Percentiles rank a stretch among this genome's conserved stretches.
These are phyloP conservation scores for Psilocybe mexicana DNA, from an alignment of 1,284 basidiomycete species.

Conservation along the genomic window DNA sequence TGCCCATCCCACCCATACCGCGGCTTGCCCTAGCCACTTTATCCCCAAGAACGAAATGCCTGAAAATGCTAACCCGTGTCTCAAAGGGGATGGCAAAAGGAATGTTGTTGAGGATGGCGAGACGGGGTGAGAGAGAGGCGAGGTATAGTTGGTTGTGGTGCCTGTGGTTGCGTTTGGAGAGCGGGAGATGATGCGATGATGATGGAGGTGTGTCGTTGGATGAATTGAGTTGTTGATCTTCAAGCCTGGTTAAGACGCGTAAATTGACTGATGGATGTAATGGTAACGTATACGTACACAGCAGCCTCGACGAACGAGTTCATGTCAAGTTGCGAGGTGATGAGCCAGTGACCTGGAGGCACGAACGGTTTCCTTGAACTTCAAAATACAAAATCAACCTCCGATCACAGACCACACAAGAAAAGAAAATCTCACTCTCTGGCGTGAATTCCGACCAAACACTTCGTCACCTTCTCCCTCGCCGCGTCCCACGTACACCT, in stretches of 20 bases:
- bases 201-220: not conserved
- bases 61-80: slow-evolving; percentile 87
- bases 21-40: slow-evolving; percentile 9
- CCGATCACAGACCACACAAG: slow-evolving; percentile 8
- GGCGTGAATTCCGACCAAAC: slow-evolving; percentile 79
- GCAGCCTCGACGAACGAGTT: slow-evolving; percentile 90
- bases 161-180: not conserved
- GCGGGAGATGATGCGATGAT: not conserved
- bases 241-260: slow-evolving; percentile 39
- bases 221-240: slow-evolving; percentile 51
- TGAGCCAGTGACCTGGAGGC: slow-evolving; percentile 85
- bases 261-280: not conserved
- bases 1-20: not conserved
- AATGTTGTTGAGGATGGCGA: slow-evolving; percentile 93
- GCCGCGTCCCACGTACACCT: slow-evolving; percentile 61
- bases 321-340: slow-evolving; percentile 76
- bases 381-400: not conserved
- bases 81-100: slow-evolving; percentile 97
- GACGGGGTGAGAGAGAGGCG: slow-evolving; percentile 82
- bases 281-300: slow-evolving; percentile 50
- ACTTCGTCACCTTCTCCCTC: slow-evolving; percentile 71
- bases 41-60: slow-evolving; percentile 77
- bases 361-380: slow-evolving; percentile 85
- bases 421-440: slow-evolving; percentile 68
- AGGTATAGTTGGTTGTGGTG: not conserved